Evolutionary conservation across 1,284 basidiomycete genomes (phyloP), one percentile per base, ranked within the genome.

Genomic region (Schizopora paradoxa): DNA sequence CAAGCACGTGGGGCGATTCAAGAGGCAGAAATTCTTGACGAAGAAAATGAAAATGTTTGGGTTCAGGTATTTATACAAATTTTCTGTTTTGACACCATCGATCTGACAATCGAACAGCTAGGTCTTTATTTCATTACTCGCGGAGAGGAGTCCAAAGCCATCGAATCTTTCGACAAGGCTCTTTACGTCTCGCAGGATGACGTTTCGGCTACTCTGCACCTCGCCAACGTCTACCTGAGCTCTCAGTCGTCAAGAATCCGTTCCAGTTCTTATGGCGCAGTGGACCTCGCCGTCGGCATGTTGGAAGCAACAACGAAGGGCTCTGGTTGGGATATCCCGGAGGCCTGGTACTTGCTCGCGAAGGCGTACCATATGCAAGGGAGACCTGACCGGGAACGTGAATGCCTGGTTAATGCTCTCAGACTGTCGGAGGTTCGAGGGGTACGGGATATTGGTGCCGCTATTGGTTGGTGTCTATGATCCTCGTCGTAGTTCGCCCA

Each of bases 11-110:
- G 82, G 6, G 87, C 95, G 2, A 92, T 98, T 40, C 90, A 94
- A 60, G 95, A 99, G 66, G 96, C 95, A 0, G 95, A 99, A 62
- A 81, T 86, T 4, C 74, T 83, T 51, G 90, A 95, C 61, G 85
- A 91, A 51, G 76, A 79, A 28, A 91, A 93, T 61, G 81, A 92
- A 1, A 83, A 81, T 26, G 91, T 98, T 10, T 98, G 94, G 93
- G 86, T 95, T 6, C 94, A 95, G 75, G 88, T 90, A 53, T 42
- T 74, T 62, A 4, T 21, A 16, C 40, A 40, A 6, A 44, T 22
- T 19, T 41, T 43, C 31, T 16, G 4, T 33, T 28, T 47, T 29
- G 36, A 50, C 27, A 37, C 50, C n/a, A n/a, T 40, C 5, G 11
- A 33, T 14, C 35, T 22, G 35, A n/a, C 41, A 22, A 35, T 35